Base-by-base conservation (phyloP, 2,329 filamentous ascomycete species). In the Neopestalotiopsis clavispora region DNA sequence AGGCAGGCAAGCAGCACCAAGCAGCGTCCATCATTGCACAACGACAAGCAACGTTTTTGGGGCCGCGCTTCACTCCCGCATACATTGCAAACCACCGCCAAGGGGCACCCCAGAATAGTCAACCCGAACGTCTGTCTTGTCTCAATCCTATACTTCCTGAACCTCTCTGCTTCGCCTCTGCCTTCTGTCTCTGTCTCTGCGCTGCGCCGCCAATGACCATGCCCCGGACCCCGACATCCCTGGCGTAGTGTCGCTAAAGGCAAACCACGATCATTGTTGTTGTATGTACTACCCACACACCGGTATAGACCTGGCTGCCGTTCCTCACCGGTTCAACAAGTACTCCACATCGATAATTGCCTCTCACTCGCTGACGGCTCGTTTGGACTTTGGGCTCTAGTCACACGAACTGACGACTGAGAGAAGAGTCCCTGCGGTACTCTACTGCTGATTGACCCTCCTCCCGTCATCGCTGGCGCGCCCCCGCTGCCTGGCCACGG, bases 31-130 rank as follows among this genome's bases (percentile, higher is more conserved):
- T 52, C 45, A 52, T 52, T 52, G 45, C 45, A 52, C 45, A n/a
- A 52, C 45, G 45, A 52, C 45, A 23, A 34, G 30, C 20, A 30
- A 40, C 59, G 14, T 38, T 34, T 17, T 34, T 40, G 59, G 28
- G 32, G n/a, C 59, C 59, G 30, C 59, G 30, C 59, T 62, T 62
- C 45, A 5, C 45, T 52, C 10, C n/a, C 45, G 17, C 17, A 17
- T n/a, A 52, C 45, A 52, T 52, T 52, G 45, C 45, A 20, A 38
- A 38, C 23, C 30, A 34, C 59, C 32, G 59, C 32, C 59, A 62
- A 62, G 59, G 59, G 57, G 13, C 28, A 62, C 34, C 59, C 59
- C 59, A 62, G 59, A 62, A 62, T 62, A 62, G 59, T 62, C 59
- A 62, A 34, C 30, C 59, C 30, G 32, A 62, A 17, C 45, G 20